Evolutionary conservation across 768 basidiomycete species (phyloP).

Genomic region (Mycena venus): DNA sequence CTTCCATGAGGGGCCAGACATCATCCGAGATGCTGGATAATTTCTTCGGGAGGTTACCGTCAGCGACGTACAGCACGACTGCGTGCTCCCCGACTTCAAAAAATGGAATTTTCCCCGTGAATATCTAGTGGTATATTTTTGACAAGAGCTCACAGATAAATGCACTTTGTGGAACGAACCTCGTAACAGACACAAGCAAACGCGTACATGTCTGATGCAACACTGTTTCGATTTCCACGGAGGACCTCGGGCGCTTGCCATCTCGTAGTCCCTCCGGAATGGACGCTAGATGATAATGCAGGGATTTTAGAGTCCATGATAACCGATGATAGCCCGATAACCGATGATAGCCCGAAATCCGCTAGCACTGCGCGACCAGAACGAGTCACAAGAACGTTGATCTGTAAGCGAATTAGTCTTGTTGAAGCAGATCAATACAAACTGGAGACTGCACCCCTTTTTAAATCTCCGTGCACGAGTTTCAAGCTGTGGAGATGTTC

Average conservation of each 20-base stretch:
- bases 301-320: constrained; percentile 30
- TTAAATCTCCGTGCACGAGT: constrained; percentile 46
- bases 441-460: constrained; percentile 35
- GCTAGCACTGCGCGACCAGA: constrained; percentile 38
- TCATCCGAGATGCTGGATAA: constrained; percentile 3
- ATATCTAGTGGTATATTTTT: constrained; percentile 30
- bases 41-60: not conserved
- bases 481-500: constrained; percentile 41
- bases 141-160: not conserved
- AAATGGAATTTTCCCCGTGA: constrained; percentile 39
- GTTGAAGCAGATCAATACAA: constrained; percentile 6
- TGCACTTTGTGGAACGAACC: constrained; percentile 25
- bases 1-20: constrained; percentile 18
- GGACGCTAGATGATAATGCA: constrained; percentile 27
- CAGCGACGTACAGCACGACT: constrained; percentile 30
- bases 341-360: constrained; percentile 42
- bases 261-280: constrained; percentile 34
- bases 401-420: constrained; percentile 16
- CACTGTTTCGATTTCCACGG: constrained; percentile 22
- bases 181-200: constrained; percentile 44
- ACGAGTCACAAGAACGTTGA: constrained; percentile 39
- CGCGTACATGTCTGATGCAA: constrained; percentile 43
- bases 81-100: constrained; percentile 27
- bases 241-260: constrained; percentile 44
- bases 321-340: constrained; percentile 33